Evolutionary conservation across 2,329 filamentous ascomycete genomes (phyloP).

Genomic region (Sclerotiophoma versabilis): DNA sequence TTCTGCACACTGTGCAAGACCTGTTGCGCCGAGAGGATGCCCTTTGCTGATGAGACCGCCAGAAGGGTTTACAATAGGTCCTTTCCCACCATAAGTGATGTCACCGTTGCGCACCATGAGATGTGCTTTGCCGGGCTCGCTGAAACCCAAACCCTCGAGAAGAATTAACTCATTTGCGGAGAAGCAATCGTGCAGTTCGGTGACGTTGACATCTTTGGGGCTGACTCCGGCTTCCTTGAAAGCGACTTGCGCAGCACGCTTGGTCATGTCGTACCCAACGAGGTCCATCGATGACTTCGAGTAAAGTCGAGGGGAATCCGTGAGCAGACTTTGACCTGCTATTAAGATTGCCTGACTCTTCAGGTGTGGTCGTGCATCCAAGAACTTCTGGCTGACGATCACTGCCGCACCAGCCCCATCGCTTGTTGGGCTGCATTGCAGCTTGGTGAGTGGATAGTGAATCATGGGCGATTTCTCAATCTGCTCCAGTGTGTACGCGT

Average conservation of each 20-base stretch:
- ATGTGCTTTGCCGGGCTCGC: slow-evolving; percentile 81
- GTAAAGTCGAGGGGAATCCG: slow-evolving; percentile 81
- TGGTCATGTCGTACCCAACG: slow-evolving; percentile 87
- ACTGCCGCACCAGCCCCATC: slow-evolving; percentile 90
- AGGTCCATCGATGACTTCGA: slow-evolving; percentile 82
- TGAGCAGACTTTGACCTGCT: slow-evolving; percentile 83
- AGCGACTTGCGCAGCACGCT: slow-evolving; percentile 71
- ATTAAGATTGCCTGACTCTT: slow-evolving; percentile 82
- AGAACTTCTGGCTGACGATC: slow-evolving; percentile 85
- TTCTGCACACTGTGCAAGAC: slow-evolving; percentile 92
- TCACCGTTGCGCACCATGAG: slow-evolving; percentile 85
- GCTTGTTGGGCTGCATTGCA: slow-evolving; percentile 94
- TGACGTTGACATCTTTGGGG: slow-evolving; percentile 76
- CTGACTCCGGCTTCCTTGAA: slow-evolving; percentile 73
- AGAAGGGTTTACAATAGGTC: slow-evolving; percentile 83
- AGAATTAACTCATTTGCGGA: slow-evolving; percentile 90
- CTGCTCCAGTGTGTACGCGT: slow-evolving; percentile 86
- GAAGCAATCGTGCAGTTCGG: slow-evolving; percentile 96
- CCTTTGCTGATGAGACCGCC: slow-evolving; percentile 95
- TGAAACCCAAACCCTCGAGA: slow-evolving; percentile 82
- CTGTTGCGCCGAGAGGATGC: slow-evolving; percentile 90
- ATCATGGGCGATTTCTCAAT: slow-evolving; percentile 78
- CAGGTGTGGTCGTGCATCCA: slow-evolving; percentile 82
- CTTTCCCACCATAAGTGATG: slow-evolving; percentile 84
- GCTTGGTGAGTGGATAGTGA: slow-evolving; percentile 85